Evolutionary conservation across 306 rosid genomes (phyloP), one percentile per base, ranked within the genome.

Genomic region (Neltuma alba): DNA sequence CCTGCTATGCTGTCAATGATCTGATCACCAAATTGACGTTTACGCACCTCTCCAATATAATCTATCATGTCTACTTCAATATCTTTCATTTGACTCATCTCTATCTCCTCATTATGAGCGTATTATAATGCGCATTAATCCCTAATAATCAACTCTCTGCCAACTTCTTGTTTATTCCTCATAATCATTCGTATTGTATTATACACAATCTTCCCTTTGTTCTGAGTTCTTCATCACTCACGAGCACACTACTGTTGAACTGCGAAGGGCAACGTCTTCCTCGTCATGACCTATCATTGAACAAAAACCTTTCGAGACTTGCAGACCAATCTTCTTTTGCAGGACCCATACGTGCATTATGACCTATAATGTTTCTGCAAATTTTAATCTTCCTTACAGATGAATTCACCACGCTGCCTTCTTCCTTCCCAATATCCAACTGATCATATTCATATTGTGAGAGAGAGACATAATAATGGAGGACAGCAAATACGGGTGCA

Each of bases 221-320:
- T 28, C n/a, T n/a, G n/a, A n/a, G n/a, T n/a, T n/a, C n/a, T n/a
- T n/a, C n/a, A n/a, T n/a, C n/a, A n/a, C n/a, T n/a, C n/a, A n/a
- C n/a, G 31, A 50, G n/a, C 67, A 40, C 76, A 69, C 73, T 27
- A 27, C 61, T 61, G 62, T 31, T 4, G 37, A 65, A 37, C 28
- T 36, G 76, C 12, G 79, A 78, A 64, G 36, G 80, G 0, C 40
- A 67, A 67, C 82, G 80, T 74, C 83, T 67, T 74, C 74, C 63
- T 66, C 80, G 30, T 74, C 27, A 11, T 20, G 62, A 34, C 40
- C 42, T 18, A 64, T 77, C 27, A 34, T 5, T 18, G 12, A 13
- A 28, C 27, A 44, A 52, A 52, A 52, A n/a, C 58, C 23, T 41
- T 33, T 72, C 76, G 66, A 62, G 30, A 63, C 65, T 61, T 47